phyloP scores from a whole-genome alignment of 2,329 filamentous ascomycete genomes.

The Hypoxylon sp. region DNA sequence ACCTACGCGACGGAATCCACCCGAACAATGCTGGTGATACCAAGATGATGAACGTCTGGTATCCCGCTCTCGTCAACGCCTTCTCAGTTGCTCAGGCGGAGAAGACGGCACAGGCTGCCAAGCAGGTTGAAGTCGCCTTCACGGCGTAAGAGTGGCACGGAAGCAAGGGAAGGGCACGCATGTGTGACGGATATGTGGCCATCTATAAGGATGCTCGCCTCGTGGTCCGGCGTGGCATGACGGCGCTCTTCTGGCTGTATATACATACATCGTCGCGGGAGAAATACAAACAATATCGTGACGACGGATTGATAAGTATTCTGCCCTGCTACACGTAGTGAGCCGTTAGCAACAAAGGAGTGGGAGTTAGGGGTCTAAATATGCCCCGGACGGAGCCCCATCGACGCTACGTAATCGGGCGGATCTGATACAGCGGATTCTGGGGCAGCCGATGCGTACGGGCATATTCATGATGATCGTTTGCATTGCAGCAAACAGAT shows the following conservation, averaged over 20 bases:
- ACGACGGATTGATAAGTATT: too few species aligned
- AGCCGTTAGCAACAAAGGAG: too few species aligned
- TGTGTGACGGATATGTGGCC: not conserved
- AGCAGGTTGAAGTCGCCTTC: slow-evolving; percentile 35
- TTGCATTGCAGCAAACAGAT: too few species aligned
- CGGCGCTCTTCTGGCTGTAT: slow-evolving; percentile 5
- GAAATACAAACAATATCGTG: too few species aligned
- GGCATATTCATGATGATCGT: too few species aligned
- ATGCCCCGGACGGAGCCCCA: too few species aligned
- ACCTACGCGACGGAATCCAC: slow-evolving; percentile 51
- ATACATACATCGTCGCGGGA: not conserved
- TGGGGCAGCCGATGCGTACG: too few species aligned
- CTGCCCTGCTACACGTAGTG: too few species aligned
- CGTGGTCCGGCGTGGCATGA: not conserved
- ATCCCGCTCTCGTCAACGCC: slow-evolving; percentile 41
- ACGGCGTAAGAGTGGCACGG: slow-evolving; percentile 25
- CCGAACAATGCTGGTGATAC: slow-evolving; percentile 51
- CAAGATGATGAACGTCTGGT: slow-evolving; percentile 50
- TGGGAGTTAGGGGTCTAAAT: too few species aligned
- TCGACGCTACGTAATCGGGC: too few species aligned
- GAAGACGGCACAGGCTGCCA: slow-evolving; percentile 25
- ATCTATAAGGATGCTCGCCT: not conserved
- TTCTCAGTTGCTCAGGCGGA: slow-evolving; percentile 39
- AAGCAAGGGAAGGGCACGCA: not conserved
- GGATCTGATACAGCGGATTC: too few species aligned